Percentiles rank a stretch among this genome's conserved stretches.
phyloP scores from a whole-genome alignment of 768 basidiomycete genomes.

The Rhizopogon vesiculosus region DNA sequence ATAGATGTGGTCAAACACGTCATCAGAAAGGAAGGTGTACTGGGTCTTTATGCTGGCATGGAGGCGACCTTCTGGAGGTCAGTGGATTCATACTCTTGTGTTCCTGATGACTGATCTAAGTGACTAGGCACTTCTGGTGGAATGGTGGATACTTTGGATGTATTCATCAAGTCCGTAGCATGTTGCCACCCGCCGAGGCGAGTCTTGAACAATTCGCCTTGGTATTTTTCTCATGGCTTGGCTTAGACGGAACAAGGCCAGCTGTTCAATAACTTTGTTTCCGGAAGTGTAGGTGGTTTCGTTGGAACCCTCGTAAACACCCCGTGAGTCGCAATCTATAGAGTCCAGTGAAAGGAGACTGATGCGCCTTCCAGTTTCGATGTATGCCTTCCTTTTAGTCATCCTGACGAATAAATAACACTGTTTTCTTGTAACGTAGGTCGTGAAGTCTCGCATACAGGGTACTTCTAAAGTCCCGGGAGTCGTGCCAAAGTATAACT shows the following conservation, averaged over 20 bases:
- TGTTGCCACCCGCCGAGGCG: conserved; percentile 86
- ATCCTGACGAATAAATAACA: not conserved
- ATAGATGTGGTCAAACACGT: conserved; percentile 86
- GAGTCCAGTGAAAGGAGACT: conserved; percentile 5
- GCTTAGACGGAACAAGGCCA: conserved; percentile 58
- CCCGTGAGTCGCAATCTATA: conserved; percentile 47
- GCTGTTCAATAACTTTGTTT: conserved; percentile 88
- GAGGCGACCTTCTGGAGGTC: conserved; percentile 98
- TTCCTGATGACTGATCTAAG: not conserved
- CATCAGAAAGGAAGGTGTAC: conserved; percentile 68
- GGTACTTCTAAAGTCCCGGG: conserved; percentile 61
- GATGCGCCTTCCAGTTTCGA: conserved; percentile 35
- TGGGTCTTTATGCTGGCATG: conserved; percentile 93
- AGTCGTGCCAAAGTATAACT: conserved; percentile 83
- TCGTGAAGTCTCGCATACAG: conserved; percentile 96
- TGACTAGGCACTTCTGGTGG: conserved; percentile 74
- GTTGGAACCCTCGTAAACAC: conserved; percentile 90
- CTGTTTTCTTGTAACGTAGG: conserved; percentile 37
- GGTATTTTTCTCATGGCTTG: not conserved
- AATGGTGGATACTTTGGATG: conserved; percentile 95
- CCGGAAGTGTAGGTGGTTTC: conserved; percentile 87
- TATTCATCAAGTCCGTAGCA: conserved; percentile 77
- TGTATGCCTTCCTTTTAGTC: conserved; percentile 22
- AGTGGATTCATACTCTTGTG: not conserved
- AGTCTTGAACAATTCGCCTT: conserved; percentile 9